Evolutionary conservation across 2,329 filamentous ascomycete species (phyloP).

Genomic region (Colletotrichum theobromicola): DNA sequence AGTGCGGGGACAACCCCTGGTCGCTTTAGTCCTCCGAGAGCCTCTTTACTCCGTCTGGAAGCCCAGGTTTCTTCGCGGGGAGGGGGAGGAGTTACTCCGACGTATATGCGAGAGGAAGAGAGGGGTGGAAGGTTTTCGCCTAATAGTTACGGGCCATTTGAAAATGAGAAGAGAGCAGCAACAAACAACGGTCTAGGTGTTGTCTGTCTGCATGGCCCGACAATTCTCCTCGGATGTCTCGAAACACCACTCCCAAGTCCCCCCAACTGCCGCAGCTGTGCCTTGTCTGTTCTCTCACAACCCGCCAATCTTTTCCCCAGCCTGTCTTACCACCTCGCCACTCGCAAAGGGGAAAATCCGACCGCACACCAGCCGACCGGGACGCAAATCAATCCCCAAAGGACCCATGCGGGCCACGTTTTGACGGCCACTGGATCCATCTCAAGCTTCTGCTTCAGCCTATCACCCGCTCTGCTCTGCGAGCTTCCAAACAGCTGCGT

Average conservation of each 20-base stretch:
- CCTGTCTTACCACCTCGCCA: not conserved
- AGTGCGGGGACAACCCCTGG: conserved; percentile 8
- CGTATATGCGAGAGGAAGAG: conserved; percentile 2
- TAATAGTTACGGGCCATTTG: not conserved
- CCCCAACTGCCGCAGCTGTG: not conserved
- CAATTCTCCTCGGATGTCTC: conserved; percentile 18
- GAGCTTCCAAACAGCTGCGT: not conserved
- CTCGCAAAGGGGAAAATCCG: not conserved
- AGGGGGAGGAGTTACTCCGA: not conserved
- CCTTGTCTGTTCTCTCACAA: not conserved
- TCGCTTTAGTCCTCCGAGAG: not conserved
- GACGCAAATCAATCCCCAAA: not conserved
- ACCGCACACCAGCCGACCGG: not conserved
- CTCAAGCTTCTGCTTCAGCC: not conserved
- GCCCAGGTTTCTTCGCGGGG: not conserved
- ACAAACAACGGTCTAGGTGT: too few relatives aligned
- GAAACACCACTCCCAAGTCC: not conserved
- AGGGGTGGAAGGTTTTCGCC: not conserved
- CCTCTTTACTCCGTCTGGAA: not conserved
- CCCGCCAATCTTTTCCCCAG: not conserved
- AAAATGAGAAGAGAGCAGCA: too few relatives aligned
- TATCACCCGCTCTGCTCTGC: too few relatives aligned
- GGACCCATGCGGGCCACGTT: not conserved
- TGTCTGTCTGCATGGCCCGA: conserved; percentile 4
- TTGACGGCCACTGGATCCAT: not conserved